phyloP scores from a whole-genome alignment of 2,329 filamentous ascomycete genomes.

The Tolypocladium ophioglossoides region DNA sequence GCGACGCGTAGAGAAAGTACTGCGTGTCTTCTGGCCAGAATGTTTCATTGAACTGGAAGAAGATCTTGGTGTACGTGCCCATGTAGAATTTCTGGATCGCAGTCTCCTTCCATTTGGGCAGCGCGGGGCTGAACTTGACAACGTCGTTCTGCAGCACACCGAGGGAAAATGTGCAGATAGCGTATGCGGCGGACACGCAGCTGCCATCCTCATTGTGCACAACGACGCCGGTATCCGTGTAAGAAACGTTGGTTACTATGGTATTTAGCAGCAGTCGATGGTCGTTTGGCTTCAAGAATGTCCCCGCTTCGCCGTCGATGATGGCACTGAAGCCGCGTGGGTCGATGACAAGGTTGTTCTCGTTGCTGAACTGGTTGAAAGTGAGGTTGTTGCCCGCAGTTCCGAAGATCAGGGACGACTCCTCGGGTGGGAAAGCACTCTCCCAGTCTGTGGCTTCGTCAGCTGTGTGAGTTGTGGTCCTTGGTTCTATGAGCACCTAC shows the following conservation, averaged over 20 bases:
- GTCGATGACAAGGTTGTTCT: slow-evolving; percentile 51
- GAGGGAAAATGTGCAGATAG: slow-evolving; percentile 56
- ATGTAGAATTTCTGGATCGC: slow-evolving; percentile 56
- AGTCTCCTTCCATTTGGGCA: slow-evolving; percentile 54
- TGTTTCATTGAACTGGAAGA: slow-evolving; percentile 55
- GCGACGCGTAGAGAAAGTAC: slow-evolving; percentile 35
- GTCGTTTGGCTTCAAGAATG: slow-evolving; percentile 47
- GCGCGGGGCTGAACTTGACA: slow-evolving; percentile 44
- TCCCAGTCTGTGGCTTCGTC: slow-evolving; percentile 38
- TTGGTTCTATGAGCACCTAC: slow-evolving; percentile 2
- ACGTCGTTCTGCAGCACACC: slow-evolving; percentile 55
- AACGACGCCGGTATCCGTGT: slow-evolving; percentile 40
- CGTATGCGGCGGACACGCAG: slow-evolving; percentile 50
- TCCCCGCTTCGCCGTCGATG: slow-evolving; percentile 43
- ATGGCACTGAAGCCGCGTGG: slow-evolving; percentile 50
- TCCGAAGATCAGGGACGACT: slow-evolving; percentile 44
- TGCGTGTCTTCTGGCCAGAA: slow-evolving; percentile 46
- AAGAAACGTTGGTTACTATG: slow-evolving; percentile 42
- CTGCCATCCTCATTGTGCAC: slow-evolving; percentile 41
- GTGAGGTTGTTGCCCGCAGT: slow-evolving; percentile 48
- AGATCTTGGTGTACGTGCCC: slow-evolving; percentile 66
- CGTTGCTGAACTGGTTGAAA: slow-evolving; percentile 50
- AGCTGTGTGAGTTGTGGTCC: background rate
- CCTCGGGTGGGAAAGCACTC: slow-evolving; percentile 42
- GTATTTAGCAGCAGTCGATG: slow-evolving; percentile 47